Percentiles rank a stretch among this genome's conserved stretches.
Evolutionary conservation across 1,139 yeast genomes (phyloP).

Genomic region (Pneumocystis wakefieldiae): DNA sequence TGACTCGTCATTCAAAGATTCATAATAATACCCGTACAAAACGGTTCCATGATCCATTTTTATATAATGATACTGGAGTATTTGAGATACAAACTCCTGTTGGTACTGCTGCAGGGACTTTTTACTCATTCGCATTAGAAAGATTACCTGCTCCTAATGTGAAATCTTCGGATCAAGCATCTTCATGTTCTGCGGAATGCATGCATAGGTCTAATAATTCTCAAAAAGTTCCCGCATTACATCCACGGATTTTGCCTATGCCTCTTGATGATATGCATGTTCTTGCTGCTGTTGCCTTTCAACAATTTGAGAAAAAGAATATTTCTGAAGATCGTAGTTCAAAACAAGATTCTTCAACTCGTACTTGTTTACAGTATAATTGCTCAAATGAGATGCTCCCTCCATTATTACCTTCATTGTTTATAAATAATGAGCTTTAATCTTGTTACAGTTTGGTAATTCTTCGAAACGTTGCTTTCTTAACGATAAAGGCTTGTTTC

Average conservation of each 20-base stretch:
- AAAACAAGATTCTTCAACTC: background rate
- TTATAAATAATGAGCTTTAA: background rate
- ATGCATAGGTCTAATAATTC: background rate
- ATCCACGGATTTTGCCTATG: background rate
- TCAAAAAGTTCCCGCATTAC: background rate
- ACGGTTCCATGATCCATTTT: background rate
- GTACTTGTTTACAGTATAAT: constrained; percentile 1
- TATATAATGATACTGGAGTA: background rate
- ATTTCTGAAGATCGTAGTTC: constrained; percentile 8
- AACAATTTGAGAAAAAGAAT: constrained; percentile 46
- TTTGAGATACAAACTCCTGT: background rate
- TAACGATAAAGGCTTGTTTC: constrained; percentile 7
- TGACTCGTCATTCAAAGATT: constrained; percentile 76
- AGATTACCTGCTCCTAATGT: background rate
- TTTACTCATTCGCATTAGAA: background rate
- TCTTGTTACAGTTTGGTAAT: constrained; percentile 2
- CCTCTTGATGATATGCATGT: constrained; percentile 44
- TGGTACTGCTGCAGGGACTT: background rate
- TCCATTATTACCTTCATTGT: background rate
- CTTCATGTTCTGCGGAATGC: background rate
- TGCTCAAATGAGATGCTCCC: background rate
- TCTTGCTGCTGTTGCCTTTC: constrained; percentile 69
- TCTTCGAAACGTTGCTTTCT: constrained; percentile 7
- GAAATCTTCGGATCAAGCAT: background rate
- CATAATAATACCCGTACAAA: constrained; percentile 27